Conservation (phyloP, 768 basidiomycete genomes). For the Agaricus blazei region DNA sequence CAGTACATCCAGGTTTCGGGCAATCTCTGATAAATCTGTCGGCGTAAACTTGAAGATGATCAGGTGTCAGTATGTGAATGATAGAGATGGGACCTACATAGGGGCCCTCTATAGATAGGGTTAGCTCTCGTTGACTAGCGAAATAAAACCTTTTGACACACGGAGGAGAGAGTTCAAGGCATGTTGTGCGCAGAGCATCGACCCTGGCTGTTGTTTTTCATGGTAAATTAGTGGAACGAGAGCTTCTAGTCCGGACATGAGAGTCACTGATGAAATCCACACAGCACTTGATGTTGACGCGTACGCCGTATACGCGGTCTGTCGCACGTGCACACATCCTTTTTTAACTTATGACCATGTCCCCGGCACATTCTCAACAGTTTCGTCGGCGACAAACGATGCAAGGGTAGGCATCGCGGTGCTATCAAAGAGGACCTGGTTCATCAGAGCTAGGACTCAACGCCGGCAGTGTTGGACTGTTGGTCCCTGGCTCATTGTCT, state of each 20-base stretch:
- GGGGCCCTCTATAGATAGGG: constrained; percentile 30
- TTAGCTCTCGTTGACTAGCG: not conserved
- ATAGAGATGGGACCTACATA: constrained; percentile 27
- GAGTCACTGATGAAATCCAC: constrained; percentile 1
- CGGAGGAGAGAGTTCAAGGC: constrained; percentile 79
- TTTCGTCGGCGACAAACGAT: too few species aligned
- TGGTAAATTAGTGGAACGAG: constrained; percentile 65
- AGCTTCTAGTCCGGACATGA: constrained; percentile 56
- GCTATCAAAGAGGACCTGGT: too few species aligned
- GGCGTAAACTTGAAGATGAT: constrained; percentile 57
- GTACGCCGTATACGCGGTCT: not conserved
- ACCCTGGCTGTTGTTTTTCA: constrained; percentile 71
- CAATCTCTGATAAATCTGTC: constrained; percentile 74
- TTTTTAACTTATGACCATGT: not conserved
- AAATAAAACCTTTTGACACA: constrained; percentile 30
- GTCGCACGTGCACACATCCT: not conserved
- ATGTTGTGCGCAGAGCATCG: constrained; percentile 86
- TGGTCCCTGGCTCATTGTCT: too few species aligned
- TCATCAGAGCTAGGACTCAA: too few species aligned
- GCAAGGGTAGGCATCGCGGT: too few species aligned
- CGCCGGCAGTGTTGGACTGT: too few species aligned
- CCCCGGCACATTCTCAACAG: too few species aligned
- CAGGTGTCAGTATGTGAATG: not conserved
- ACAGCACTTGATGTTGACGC: not conserved
- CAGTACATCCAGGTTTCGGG: constrained; percentile 58